phyloP scores from a whole-genome alignment of 805 yeast species.

The Lipomyces yamadae region DNA sequence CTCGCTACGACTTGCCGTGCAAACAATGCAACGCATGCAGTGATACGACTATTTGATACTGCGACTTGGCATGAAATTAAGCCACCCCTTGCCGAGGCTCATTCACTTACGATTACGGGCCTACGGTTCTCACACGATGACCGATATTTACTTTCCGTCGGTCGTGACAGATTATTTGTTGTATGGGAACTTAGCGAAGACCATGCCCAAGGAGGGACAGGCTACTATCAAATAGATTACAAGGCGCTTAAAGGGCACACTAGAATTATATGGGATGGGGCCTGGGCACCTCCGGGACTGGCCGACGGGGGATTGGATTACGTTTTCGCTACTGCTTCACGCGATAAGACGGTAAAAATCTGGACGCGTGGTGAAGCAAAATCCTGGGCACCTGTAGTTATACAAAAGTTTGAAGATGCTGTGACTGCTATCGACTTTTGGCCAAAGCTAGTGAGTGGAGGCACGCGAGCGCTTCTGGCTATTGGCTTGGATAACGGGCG shows the following conservation, averaged over 20 bases:
- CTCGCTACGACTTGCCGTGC: slow-evolving; percentile 94
- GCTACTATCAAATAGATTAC: slow-evolving; percentile 49
- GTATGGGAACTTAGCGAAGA: slow-evolving; percentile 60
- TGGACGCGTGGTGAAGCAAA: slow-evolving; percentile 56
- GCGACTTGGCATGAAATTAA: slow-evolving; percentile 64
- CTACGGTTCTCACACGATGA: slow-evolving; percentile 70
- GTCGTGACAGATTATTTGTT: slow-evolving; percentile 87
- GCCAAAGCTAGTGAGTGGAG: slow-evolving; percentile 32
- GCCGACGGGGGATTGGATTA: background rate
- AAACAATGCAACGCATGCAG: slow-evolving; percentile 82
- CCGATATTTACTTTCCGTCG: slow-evolving; percentile 67
- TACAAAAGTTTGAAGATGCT: slow-evolving; percentile 25
- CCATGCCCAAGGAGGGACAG: slow-evolving; percentile 42
- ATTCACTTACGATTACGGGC: slow-evolving; percentile 83
- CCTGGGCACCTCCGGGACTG: slow-evolving; percentile 65
- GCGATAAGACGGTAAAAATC: slow-evolving; percentile 78
- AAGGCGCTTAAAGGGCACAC: slow-evolving; percentile 76
- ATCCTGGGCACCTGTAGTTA: slow-evolving; percentile 48
- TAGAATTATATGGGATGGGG: slow-evolving; percentile 93
- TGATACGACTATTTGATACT: slow-evolving; percentile 73
- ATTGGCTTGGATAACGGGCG: slow-evolving; percentile 76
- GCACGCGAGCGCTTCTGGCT: slow-evolving; percentile 52
- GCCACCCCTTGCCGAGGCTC: slow-evolving; percentile 61
- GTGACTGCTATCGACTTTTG: slow-evolving; percentile 36
- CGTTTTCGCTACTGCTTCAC: slow-evolving; percentile 53